Percentiles rank a stretch among this genome's conserved stretches.
phyloP scores from a whole-genome alignment of 208 protist species.

The Crithidia sp. region DNA sequence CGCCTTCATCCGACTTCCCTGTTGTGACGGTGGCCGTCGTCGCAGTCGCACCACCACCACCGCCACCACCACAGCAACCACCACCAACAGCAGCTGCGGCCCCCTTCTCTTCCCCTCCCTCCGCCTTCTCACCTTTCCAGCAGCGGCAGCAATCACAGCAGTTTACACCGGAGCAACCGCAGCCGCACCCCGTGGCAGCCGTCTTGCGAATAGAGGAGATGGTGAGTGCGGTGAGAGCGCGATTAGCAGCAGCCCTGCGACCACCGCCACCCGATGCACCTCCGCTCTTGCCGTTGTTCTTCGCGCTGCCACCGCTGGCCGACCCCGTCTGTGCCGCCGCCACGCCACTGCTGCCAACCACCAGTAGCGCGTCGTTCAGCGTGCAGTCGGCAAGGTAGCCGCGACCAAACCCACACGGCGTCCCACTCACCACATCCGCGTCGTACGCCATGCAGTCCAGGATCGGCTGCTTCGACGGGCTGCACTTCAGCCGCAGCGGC shows the following conservation, averaged over 20 bases:
- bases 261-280: not conserved
- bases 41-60: not conserved
- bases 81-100: not conserved
- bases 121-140: conserved; percentile 10
- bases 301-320: not conserved
- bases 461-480: conserved; percentile 57
- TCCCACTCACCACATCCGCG: conserved; percentile 42
- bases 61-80: not conserved
- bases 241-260: conserved; percentile 2
- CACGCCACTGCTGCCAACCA: conserved; percentile 13
- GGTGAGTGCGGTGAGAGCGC: conserved; percentile 21
- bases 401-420: conserved; percentile 48
- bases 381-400: conserved; percentile 43
- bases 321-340: not conserved
- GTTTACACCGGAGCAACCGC: conserved; percentile 26
- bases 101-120: not conserved
- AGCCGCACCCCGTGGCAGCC: conserved; percentile 27
- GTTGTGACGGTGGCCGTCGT: not conserved
- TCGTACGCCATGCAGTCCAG: conserved; percentile 65
- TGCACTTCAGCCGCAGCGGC: conserved; percentile 66
- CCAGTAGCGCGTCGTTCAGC: conserved; percentile 53
- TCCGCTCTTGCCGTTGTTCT: not conserved
- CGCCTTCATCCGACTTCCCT: not conserved
- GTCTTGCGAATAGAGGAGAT: conserved; percentile 22
- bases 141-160: conserved; percentile 25